A percentile compares a stretch with the other conserved stretches of the same genome.
phyloP scores from a whole-genome alignment of 805 yeast genomes.

The Ogataea zsoltii region DNA sequence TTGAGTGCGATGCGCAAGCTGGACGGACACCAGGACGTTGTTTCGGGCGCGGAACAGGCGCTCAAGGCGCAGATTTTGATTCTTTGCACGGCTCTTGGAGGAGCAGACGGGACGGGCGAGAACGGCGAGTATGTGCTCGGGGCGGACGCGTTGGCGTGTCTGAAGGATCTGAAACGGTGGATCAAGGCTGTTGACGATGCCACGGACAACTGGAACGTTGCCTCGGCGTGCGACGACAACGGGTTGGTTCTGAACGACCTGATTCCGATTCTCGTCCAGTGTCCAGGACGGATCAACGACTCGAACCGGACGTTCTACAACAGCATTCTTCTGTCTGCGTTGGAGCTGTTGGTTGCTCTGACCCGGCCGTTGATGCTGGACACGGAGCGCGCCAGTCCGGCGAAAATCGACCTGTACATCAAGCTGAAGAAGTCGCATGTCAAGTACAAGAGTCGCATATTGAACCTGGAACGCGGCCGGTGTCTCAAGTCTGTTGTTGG shows the following conservation, averaged over 20 bases:
- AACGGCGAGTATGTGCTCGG: conserved; percentile 66
- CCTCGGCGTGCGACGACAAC: conserved; percentile 81
- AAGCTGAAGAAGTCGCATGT: conserved; percentile 67
- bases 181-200: conserved; percentile 78
- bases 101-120: conserved; percentile 66
- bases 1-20: conserved; percentile 7
- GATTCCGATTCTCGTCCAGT: conserved; percentile 68
- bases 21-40: background rate
- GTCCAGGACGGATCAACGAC: conserved; percentile 42
- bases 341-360: conserved; percentile 79
- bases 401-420: conserved; percentile 57
- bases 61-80: conserved; percentile 75
- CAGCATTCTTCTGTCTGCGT: conserved; percentile 65
- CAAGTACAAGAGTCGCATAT: conserved; percentile 65
- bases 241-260: conserved; percentile 74
- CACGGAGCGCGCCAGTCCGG: conserved; percentile 53
- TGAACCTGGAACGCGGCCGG: conserved; percentile 58
- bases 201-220: conserved; percentile 72
- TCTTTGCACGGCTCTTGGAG: conserved; percentile 88
- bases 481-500: conserved; percentile 70
- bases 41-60: conserved; percentile 33
- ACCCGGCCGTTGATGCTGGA: conserved; percentile 83
- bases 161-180: conserved; percentile 89
- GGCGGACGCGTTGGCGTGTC: conserved; percentile 82
- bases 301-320: conserved; percentile 45